Base-by-base conservation (phyloP, 208 protist genomes). In the Polymyxa betae region DNA sequence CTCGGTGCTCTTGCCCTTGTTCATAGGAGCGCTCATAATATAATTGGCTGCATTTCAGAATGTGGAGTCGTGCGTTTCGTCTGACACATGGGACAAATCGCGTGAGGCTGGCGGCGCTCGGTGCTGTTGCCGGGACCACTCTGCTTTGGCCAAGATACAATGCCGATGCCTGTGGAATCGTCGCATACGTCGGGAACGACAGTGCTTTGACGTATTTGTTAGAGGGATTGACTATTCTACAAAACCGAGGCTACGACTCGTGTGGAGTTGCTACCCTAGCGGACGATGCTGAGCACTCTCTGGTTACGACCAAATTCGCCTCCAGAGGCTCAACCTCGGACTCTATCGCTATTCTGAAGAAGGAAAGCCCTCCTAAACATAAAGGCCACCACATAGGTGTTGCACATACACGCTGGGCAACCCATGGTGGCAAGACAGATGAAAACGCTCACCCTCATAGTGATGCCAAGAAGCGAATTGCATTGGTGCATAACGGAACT, bases 381-480 rank as follows among this genome's bases (percentile, higher is more conserved):
- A 91, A 91, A 78, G 93, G 82, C 35, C 91, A 94, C 41, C 44
- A 82, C 35, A 35, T 82, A 20, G 72, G 93, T 49, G 94, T 95
- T 77, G 94, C 91, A n/a, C 94, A 95, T 91, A 95, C 94, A 16
- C 91, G 95, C 78, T 96, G 95, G 95, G 94, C 95, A 20, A 96
- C 95, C 5, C 94, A 95, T 91, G 95, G 95, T 64, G 93, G 52
- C 0, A 93, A 94, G 92, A 94, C 89, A 40, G 91, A 68, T 35
- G 46, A 41, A 77, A 92, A 92, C 64, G 89, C 89, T 5, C 91
- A 92, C 24, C 91, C 91, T 38, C 91, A 92, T 77, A 45, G 16
- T 1, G 46, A 89, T 40, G 32, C 0, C 78, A 91, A 91, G 41
- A 16, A 38, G n/a, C 0, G 78, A 29, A 44, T 92, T 45, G 89